Percentiles rank a stretch among this genome's conserved stretches.
phyloP scores from a whole-genome alignment of 805 yeast species.

The Nakazawaea holstii region DNA sequence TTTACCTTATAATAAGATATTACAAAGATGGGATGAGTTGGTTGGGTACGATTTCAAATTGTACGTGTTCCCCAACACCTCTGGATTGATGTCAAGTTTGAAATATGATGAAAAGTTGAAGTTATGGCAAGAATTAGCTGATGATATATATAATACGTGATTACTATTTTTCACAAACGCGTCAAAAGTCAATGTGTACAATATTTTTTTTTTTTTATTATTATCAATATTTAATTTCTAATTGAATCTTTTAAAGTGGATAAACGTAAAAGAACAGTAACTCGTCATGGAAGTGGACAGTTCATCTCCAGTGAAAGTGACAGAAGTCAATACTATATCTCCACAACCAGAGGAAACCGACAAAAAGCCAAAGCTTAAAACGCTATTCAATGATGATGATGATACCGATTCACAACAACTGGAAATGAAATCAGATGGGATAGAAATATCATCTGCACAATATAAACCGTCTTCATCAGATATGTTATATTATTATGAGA shows the following conservation, averaged over 20 bases:
- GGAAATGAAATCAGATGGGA: not conserved
- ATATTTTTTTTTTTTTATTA: too few relatives aligned
- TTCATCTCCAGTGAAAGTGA: slow-evolving; percentile 5
- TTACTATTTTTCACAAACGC: too few relatives aligned
- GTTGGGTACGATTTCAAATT: slow-evolving; percentile 21
- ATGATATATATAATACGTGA: slow-evolving; percentile 19
- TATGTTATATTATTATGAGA: slow-evolving; percentile 66
- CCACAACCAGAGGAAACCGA: not conserved
- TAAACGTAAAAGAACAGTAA: not conserved
- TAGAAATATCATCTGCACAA: not conserved
- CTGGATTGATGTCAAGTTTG: slow-evolving; percentile 60
- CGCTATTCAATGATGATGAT: not conserved
- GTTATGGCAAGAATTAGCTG: slow-evolving; percentile 41
- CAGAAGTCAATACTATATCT: slow-evolving; percentile 3
- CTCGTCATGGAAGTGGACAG: not conserved
- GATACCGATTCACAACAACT: too few relatives aligned
- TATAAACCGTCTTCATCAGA: slow-evolving; percentile 46
- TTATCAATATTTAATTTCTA: too few relatives aligned
- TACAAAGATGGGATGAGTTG: slow-evolving; percentile 17
- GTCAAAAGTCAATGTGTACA: too few relatives aligned
- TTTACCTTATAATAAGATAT: slow-evolving; percentile 12
- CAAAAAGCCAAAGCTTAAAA: not conserved
- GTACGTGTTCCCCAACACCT: slow-evolving; percentile 67
- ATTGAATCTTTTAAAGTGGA: slow-evolving; percentile 8
- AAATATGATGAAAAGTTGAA: slow-evolving; percentile 34